Evolutionary conservation across 495 filamentous ascomycete species (phyloP).

Genomic region (Glonium stellatum): DNA sequence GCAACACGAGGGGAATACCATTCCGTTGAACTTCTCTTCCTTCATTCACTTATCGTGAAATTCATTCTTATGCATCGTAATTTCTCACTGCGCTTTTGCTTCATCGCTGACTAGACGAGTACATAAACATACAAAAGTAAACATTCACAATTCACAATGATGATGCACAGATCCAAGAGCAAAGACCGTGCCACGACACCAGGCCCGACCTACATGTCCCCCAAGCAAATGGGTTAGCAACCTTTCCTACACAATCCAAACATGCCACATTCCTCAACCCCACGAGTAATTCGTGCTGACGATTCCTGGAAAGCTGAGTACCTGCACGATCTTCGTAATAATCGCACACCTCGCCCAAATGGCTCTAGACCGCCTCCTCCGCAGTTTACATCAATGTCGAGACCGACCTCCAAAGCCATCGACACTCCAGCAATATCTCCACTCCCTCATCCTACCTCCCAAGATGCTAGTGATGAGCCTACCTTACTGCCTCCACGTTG

Average conservation of each 20-base stretch:
- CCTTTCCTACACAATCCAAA: slow-evolving; percentile 23
- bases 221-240: slow-evolving; percentile 74
- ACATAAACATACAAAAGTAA: slow-evolving; percentile 18
- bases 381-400: slow-evolving; percentile 77
- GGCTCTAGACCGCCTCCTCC: slow-evolving; percentile 27
- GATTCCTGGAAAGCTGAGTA: slow-evolving; percentile 55
- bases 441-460: slow-evolving; percentile 18
- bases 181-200: slow-evolving; percentile 41
- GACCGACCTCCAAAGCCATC: slow-evolving; percentile 24
- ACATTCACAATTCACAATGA: slow-evolving; percentile 18
- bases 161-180: slow-evolving; percentile 28
- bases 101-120: slow-evolving; percentile 50
- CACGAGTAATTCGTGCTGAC: slow-evolving; percentile 17
- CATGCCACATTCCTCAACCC: slow-evolving; percentile 16
- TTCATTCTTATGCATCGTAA: neutral
- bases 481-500: neutral
- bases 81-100: slow-evolving; percentile 47
- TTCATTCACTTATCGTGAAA: neutral
- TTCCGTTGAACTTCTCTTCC: neutral
- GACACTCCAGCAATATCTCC: slow-evolving; percentile 21
- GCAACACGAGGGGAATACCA: neutral
- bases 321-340: slow-evolving; percentile 71
- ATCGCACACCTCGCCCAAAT: slow-evolving; percentile 55
- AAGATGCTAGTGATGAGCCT: slow-evolving; percentile 7
- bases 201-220: slow-evolving; percentile 74